A percentile compares a stretch with the other conserved stretches of the same genome.
Conservation (phyloP, 805 yeast genomes). For the Pichia thaimueangensis region DNA sequence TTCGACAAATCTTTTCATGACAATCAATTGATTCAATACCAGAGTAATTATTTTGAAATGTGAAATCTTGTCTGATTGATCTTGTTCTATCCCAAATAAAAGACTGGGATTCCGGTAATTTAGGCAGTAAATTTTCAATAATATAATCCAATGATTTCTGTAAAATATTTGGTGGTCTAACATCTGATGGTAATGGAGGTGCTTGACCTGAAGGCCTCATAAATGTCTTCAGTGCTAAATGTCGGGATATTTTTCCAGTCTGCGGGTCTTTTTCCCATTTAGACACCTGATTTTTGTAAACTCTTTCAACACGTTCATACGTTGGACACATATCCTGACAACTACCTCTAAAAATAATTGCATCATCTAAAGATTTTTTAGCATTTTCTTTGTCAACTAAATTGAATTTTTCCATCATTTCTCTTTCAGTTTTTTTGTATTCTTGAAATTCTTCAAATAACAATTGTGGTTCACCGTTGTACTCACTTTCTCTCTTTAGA, state of each 20-base stretch:
- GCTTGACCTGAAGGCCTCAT: constrained; percentile 98
- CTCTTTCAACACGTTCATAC: constrained; percentile 83
- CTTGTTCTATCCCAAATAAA: constrained; percentile 97
- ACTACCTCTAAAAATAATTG: constrained; percentile 80
- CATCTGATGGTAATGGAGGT: constrained; percentile 96
- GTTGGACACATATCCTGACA: constrained; percentile 94
- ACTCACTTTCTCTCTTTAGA: constrained; percentile 41
- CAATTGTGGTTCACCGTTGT: constrained; percentile 52
- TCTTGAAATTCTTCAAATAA: constrained; percentile 69
- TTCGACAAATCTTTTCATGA: constrained; percentile 83
- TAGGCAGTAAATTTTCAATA: constrained; percentile 52
- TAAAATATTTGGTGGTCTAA: constrained; percentile 81
- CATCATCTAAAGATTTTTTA: constrained; percentile 78
- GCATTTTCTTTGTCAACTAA: constrained; percentile 83
- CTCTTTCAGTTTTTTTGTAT: constrained; percentile 69
- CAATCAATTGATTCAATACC: constrained; percentile 94
- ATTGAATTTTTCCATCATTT: constrained; percentile 70
- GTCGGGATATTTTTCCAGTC: constrained; percentile 49
- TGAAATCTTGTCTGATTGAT: constrained; percentile 93
- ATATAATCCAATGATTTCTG: constrained; percentile 64
- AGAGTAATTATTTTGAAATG: constrained; percentile 87
- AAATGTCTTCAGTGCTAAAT: constrained; percentile 79
- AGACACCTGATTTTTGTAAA: constrained; percentile 80
- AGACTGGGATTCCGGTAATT: constrained; percentile 79
- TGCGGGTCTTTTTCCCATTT: constrained; percentile 64